Conservation (phyloP, 345 rosid genomes). For the Sonneratia caseolaris region DNA sequence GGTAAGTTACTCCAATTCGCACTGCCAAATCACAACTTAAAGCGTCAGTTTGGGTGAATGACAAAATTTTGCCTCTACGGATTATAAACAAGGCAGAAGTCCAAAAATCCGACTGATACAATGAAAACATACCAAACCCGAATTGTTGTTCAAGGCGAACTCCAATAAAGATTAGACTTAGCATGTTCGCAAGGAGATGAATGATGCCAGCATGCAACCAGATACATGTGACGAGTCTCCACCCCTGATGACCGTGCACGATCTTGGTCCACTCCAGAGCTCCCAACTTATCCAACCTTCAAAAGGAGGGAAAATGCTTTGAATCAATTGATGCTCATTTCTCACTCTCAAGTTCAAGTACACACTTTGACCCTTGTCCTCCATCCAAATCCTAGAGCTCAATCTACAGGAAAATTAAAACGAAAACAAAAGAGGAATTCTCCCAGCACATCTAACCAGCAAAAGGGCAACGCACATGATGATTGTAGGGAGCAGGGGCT, state of each 20-base stretch:
- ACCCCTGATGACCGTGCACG: conserved; percentile 59
- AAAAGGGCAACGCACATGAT: background rate
- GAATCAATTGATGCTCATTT: background rate
- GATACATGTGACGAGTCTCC: conserved; percentile 83
- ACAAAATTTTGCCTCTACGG: background rate
- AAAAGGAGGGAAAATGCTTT: background rate
- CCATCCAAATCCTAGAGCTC: background rate
- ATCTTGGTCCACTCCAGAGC: conserved; percentile 56
- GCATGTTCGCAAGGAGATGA: conserved; percentile 73
- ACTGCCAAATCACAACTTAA: conserved; percentile 29
- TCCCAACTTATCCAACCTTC: conserved; percentile 81
- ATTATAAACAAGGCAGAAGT: too few relatives aligned
- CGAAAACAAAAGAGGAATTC: background rate
- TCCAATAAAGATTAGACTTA: conserved; percentile 76
- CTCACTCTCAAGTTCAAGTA: background rate
- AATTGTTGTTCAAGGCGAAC: conserved; percentile 92
- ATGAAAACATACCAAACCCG: conserved; percentile 57
- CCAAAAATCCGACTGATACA: background rate
- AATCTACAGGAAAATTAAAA: background rate
- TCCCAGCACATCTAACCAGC: background rate
- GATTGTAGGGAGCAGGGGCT: background rate
- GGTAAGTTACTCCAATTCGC: conserved; percentile 57
- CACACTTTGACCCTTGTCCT: background rate
- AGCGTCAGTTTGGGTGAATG: background rate
- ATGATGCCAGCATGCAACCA: conserved; percentile 93